Conservation (phyloP, 2,329 filamentous ascomycete species). For the Aureobasidium sp. region DNA sequence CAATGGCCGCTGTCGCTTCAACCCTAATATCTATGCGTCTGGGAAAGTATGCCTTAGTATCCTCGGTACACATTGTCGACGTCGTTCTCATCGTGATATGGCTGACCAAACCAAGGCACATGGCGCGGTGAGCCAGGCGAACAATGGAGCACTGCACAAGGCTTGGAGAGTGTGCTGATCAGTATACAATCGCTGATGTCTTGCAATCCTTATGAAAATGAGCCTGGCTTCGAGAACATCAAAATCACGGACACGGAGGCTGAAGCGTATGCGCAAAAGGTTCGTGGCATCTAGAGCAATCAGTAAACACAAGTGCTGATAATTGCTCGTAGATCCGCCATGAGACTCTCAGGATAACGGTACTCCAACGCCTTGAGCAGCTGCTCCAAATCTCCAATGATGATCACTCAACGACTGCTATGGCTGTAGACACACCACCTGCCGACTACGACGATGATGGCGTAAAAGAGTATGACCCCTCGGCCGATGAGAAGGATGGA, state of each 20-base stretch:
- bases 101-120: conserved; percentile 42
- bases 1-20: conserved; percentile 80
- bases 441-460: conserved; percentile 40
- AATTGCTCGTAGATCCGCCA: conserved; percentile 65
- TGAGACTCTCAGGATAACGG: conserved; percentile 77
- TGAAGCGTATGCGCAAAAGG: conserved; percentile 11
- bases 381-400: conserved; percentile 56
- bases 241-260: conserved; percentile 33
- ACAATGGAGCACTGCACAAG: conserved; percentile 94
- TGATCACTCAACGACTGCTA: not conserved
- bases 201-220: conserved; percentile 87
- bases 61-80: conserved; percentile 38
- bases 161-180: conserved; percentile 85
- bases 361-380: conserved; percentile 78
- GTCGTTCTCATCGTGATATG: not conserved
- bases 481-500: conserved; percentile 18
- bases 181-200: conserved; percentile 98
- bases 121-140: conserved; percentile 88
- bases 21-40: conserved; percentile 88
- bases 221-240: conserved; percentile 82
- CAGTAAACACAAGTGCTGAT: conserved; percentile 5
- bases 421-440: conserved; percentile 36
- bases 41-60: conserved; percentile 84
- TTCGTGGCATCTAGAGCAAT: not conserved
- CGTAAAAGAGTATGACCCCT: conserved; percentile 33